A percentile compares a stretch with the other conserved stretches of the same genome.
These are phyloP conservation scores for Neoboletus subvelutipes DNA, from an alignment of 768 basidiomycete species.

Conservation along the genomic window DNA sequence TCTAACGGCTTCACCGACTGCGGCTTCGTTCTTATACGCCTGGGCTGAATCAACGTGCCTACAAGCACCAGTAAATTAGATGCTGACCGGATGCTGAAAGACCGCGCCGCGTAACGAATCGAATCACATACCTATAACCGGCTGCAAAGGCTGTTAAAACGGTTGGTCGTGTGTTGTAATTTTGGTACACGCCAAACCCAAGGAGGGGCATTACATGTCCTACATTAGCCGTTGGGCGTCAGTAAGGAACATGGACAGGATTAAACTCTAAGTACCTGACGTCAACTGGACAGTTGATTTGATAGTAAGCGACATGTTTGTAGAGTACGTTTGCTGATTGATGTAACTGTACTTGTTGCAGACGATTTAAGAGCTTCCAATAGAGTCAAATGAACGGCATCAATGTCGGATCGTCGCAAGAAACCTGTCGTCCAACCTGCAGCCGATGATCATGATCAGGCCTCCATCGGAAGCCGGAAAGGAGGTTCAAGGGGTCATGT, in stretches of 20 bases:
- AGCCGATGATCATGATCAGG: not conserved
- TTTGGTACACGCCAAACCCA: slow-evolving; percentile 73
- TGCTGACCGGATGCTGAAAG: not conserved
- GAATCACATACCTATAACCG: slow-evolving; percentile 55
- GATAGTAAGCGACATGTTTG: slow-evolving; percentile 30
- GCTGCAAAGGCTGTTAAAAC: slow-evolving; percentile 60
- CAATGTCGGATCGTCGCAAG: slow-evolving; percentile 6
- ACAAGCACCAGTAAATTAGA: not conserved
- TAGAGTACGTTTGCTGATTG: slow-evolving; percentile 7
- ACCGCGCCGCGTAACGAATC: not conserved
- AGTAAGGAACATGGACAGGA: not conserved
- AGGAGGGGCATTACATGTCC: slow-evolving; percentile 63
- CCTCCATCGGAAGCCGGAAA: slow-evolving; percentile 7
- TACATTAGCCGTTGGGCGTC: slow-evolving; percentile 15
- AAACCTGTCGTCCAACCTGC: not conserved
- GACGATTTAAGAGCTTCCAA: not conserved
- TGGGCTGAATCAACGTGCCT: slow-evolving; percentile 79
- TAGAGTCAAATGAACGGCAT: slow-evolving; percentile 6
- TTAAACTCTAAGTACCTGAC: slow-evolving; percentile 33
- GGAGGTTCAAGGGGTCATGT: not conserved
- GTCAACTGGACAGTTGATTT: slow-evolving; percentile 33
- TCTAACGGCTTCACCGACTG: slow-evolving; percentile 57
- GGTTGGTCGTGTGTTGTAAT: slow-evolving; percentile 53
- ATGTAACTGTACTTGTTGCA: slow-evolving; percentile 8
- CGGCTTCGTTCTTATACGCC: slow-evolving; percentile 62